Evolutionary conservation across 805 yeast species (phyloP), one percentile per base, ranked within the genome.

Genomic region (Candida hungchunana): DNA sequence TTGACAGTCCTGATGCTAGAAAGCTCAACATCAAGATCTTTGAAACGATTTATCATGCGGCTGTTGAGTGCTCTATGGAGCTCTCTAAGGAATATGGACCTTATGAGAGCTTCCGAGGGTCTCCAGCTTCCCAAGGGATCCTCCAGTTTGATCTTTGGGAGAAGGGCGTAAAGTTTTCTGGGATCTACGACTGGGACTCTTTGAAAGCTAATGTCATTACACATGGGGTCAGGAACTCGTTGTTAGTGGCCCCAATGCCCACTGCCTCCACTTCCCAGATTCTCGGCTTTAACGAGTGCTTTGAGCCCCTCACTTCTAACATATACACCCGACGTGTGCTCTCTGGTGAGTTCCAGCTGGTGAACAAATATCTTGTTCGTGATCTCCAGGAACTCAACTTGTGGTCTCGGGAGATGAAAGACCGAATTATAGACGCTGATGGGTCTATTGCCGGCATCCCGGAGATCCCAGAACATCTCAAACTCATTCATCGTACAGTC

Each of bases 201-300:
- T 60, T 87, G 50, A 87, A 82, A 61, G 64, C 62, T 9, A 64
- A 75, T 26, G 69, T 90, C 42, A 63, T 63, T 34, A 59, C 63
- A 43, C 62, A 76, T 52, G 97, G 97, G 31, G 52, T 90, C 27
- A 69, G 97, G 55, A 90, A 90, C 66, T 90, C 97, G 5, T 64
- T 90, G 38, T 60, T 89, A 13, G 84, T 89, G 22, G 97, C 94
- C 1, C 93, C 96, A 35, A 90, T 90, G 97, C 97, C 97, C 29
- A 90, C 97, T 13, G 97, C 97, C 2, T 87, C 97, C 1, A 90
- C 97, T 2, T 90, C 97, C 4, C 97, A 88, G 66, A 89, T 90
- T 34, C 68, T 90, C 34, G 97, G 97, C 26, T 86, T 75, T 67
- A 89, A 79, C 51, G 97, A 90, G 65, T 89, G 97, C 63, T 90